Evolutionary conservation across 371 early-diverging fungal genomes (phyloP).

Genomic region (Rhizopus sp.): DNA sequence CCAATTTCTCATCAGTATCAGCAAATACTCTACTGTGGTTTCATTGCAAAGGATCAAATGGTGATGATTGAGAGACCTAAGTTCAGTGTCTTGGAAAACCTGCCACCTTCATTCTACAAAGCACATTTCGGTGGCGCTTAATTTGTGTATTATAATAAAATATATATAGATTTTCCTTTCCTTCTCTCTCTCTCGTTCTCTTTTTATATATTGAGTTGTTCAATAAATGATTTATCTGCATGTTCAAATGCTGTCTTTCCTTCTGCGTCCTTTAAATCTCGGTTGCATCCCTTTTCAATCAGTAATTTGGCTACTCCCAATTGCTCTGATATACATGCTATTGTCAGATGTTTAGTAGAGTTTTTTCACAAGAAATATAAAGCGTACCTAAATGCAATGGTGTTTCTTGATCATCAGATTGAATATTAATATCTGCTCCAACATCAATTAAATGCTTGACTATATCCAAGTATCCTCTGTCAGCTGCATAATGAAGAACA

Average conservation of each 20-base stretch:
- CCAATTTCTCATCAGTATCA: slow-evolving; percentile 79
- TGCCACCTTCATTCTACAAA: slow-evolving; percentile 85
- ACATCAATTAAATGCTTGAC: slow-evolving; percentile 27
- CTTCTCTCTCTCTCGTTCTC: background rate
- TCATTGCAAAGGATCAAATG: slow-evolving; percentile 70
- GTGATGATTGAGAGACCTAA: slow-evolving; percentile 87
- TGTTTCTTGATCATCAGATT: slow-evolving; percentile 42
- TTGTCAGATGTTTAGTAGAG: background rate
- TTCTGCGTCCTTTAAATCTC: slow-evolving; percentile 28
- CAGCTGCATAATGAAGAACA: slow-evolving; percentile 47
- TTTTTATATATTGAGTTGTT: slow-evolving; percentile 5
- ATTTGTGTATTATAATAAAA: slow-evolving; percentile 15
- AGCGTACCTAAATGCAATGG: slow-evolving; percentile 47
- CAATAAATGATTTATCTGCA: slow-evolving; percentile 22
- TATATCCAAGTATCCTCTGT: slow-evolving; percentile 40
- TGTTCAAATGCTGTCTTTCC: slow-evolving; percentile 44
- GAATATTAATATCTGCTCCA: slow-evolving; percentile 43
- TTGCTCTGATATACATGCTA: slow-evolving; percentile 52
- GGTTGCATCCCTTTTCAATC: slow-evolving; percentile 29
- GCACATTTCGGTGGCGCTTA: slow-evolving; percentile 74
- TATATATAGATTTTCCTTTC: slow-evolving; percentile 7
- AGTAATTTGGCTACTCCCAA: slow-evolving; percentile 32
- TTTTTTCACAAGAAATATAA: background rate
- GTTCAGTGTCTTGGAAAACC: slow-evolving; percentile 70
- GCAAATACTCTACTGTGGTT: slow-evolving; percentile 76